phyloP scores from a whole-genome alignment of 139 green algal genomes.

The Choricystis sp. region DNA sequence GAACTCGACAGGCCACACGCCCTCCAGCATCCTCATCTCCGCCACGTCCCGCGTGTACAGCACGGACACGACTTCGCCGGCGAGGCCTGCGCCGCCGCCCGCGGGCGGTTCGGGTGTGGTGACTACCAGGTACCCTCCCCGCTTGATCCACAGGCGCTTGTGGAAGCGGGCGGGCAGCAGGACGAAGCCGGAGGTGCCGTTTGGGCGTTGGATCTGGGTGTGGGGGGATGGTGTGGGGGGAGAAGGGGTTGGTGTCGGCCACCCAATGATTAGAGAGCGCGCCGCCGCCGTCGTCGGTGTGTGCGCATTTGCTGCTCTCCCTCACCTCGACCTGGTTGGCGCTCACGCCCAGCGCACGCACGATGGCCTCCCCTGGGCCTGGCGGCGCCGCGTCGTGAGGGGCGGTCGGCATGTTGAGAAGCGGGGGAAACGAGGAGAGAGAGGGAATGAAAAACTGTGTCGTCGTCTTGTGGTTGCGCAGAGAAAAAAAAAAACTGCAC shows the following conservation, averaged over 20 bases:
- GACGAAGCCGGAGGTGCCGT: conserved; percentile 30
- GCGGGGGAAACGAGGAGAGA: no score
- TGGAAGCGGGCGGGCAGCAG: conserved; percentile 59
- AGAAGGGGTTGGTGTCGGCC: neutral
- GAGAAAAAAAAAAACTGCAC: no score
- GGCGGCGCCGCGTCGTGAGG: conserved; percentile 15
- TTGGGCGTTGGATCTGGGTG: conserved; percentile 41
- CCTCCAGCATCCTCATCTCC: conserved; percentile 26
- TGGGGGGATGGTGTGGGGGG: neutral
- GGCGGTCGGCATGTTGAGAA: no score
- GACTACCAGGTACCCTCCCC: conserved; percentile 43
- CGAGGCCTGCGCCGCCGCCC: conserved; percentile 13
- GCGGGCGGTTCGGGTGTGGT: conserved; percentile 7
- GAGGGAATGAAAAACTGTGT: no score
- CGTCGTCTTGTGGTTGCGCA: no score
- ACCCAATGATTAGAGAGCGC: neutral
- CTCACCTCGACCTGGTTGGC: conserved; percentile 32
- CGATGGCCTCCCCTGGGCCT: conserved; percentile 17
- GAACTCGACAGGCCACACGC: conserved; percentile 27
- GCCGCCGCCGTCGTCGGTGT: neutral
- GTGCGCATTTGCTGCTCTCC: neutral
- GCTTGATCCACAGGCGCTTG: conserved; percentile 60
- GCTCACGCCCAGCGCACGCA: conserved; percentile 17
- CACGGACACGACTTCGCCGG: conserved; percentile 36
- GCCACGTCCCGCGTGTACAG: conserved; percentile 47